phyloP scores from a whole-genome alignment of 352 stramenopile species.

The Globisporangium canariense region DNA sequence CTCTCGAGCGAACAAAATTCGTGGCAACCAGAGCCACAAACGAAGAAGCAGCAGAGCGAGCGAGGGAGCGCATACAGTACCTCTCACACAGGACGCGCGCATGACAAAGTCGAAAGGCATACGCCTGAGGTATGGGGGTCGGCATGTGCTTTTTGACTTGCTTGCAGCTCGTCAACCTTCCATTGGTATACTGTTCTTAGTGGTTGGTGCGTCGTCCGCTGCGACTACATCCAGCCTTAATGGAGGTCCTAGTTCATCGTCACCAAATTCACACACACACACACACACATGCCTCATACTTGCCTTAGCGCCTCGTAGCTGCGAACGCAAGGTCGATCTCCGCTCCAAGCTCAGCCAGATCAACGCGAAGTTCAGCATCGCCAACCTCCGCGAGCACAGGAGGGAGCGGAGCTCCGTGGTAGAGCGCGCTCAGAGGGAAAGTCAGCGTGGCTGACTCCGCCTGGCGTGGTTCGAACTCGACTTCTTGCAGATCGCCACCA shows the following conservation, averaged over 20 bases:
- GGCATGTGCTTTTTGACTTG: not conserved
- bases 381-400: not conserved
- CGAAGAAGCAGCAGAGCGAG: too few species aligned
- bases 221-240: not conserved
- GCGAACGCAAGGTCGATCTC: not conserved
- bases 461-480: not conserved
- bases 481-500: not conserved
- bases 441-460: not conserved
- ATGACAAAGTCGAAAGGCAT: too few species aligned
- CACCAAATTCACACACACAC: too few species aligned
- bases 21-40: too few species aligned
- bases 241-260: not conserved
- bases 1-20: too few species aligned
- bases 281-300: not conserved
- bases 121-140: too few species aligned
- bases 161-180: not conserved
- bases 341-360: not conserved
- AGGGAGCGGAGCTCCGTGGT: not conserved
- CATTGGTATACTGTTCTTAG: not conserved
- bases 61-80: too few species aligned
- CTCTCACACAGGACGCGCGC: too few species aligned
- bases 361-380: not conserved
- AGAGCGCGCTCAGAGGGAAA: not conserved
- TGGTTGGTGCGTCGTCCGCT: not conserved
- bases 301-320: not conserved